Conservation (phyloP, 169 alveolate genomes). For the Condylostoma magnum region DNA sequence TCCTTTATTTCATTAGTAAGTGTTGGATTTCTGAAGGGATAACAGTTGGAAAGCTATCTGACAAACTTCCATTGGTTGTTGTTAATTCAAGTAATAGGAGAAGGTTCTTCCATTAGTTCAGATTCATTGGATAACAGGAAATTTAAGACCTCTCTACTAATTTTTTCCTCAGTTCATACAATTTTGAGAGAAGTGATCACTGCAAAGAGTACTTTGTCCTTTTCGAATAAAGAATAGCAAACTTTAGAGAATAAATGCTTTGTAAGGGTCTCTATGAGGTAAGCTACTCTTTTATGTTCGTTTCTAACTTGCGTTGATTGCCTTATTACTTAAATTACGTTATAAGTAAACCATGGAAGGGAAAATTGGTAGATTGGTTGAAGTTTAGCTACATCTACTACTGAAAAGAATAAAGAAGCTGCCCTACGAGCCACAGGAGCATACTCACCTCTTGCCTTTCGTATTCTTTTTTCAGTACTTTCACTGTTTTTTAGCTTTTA, state of each 20-base stretch:
- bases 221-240: slow-evolving; percentile 82
- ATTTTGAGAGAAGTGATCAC: slow-evolving; percentile 67
- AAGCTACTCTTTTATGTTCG: slow-evolving; percentile 19
- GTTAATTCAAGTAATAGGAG: slow-evolving; percentile 33
- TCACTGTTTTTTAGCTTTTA: slow-evolving; percentile 76
- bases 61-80: slow-evolving; percentile 44
- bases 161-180: slow-evolving; percentile 67
- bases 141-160: slow-evolving; percentile 58
- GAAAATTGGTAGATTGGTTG: slow-evolving; percentile 85
- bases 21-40: slow-evolving; percentile 6
- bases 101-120: slow-evolving; percentile 47
- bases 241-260: slow-evolving; percentile 69
- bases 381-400: slow-evolving; percentile 76
- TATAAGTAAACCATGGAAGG: slow-evolving; percentile 64
- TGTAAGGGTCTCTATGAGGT: slow-evolving; percentile 36
- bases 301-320: slow-evolving; percentile 31
- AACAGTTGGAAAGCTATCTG: neutral
- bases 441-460: slow-evolving; percentile 75
- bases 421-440: slow-evolving; percentile 74
- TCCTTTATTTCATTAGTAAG: neutral
- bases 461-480: slow-evolving; percentile 81
- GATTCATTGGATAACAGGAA: slow-evolving; percentile 63
- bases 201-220: slow-evolving; percentile 82
- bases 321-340: slow-evolving; percentile 56
- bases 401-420: slow-evolving; percentile 77